A percentile compares a stretch with the other conserved stretches of the same genome.
Evolutionary conservation across 2,329 filamentous ascomycete genomes (phyloP).

Genomic region (Fusarium decemcellulare): DNA sequence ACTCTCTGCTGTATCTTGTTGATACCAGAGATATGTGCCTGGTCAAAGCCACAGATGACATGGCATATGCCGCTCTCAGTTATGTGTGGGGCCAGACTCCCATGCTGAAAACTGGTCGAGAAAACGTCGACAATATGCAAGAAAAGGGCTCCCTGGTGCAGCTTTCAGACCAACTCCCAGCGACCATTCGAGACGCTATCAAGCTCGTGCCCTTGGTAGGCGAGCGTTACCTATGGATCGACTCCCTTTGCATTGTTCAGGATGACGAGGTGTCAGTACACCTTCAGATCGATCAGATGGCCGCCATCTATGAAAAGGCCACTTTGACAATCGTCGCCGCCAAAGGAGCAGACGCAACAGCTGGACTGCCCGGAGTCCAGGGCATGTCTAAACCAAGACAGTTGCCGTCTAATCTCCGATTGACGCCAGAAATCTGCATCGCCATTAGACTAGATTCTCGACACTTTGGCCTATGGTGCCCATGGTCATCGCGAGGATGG

Average conservation of each 20-base stretch:
- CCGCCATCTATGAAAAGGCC: slow-evolving; percentile 18
- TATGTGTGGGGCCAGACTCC: slow-evolving; percentile 18
- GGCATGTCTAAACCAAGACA: slow-evolving; percentile 7
- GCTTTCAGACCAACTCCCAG: not conserved
- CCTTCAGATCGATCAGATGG: slow-evolving; percentile 19
- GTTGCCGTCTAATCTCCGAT: not conserved
- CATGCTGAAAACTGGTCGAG: slow-evolving; percentile 2
- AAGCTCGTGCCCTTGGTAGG: slow-evolving; percentile 14
- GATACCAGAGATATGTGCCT: slow-evolving; percentile 14
- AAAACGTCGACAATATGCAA: not conserved
- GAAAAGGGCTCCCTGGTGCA: not conserved
- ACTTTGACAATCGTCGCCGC: slow-evolving; percentile 2
- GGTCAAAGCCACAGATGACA: not conserved
- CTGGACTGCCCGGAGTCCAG: slow-evolving; percentile 6
- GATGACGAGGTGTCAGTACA: slow-evolving; percentile 6
- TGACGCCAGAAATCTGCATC: not conserved
- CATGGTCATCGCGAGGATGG: slow-evolving; percentile 19
- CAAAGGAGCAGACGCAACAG: not conserved
- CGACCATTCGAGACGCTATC: slow-evolving; percentile 13
- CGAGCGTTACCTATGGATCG: slow-evolving; percentile 24
- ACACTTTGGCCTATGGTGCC: not conserved
- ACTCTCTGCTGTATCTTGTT: not conserved
- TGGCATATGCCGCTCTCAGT: slow-evolving; percentile 14
- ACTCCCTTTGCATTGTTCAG: slow-evolving; percentile 23
- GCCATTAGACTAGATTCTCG: not conserved